These are phyloP conservation scores for Colletotrichum sp. DNA, from an alignment of 2,329 filamentous ascomycete genomes.

Conservation along the genomic window DNA sequence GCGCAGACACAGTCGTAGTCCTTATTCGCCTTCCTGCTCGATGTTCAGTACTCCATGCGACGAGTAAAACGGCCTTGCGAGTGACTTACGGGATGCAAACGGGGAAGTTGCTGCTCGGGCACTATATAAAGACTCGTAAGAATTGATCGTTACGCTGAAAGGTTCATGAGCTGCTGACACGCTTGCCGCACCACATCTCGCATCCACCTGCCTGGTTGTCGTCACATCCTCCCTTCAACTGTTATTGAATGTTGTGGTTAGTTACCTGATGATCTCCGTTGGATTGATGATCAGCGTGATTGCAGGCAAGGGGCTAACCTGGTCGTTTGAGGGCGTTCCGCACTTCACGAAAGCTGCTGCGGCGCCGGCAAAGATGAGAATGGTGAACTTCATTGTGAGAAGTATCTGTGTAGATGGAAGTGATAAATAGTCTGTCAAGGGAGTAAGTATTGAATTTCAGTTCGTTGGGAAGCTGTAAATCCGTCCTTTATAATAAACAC, in stretches of 20 bases:
- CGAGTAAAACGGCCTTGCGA: background rate
- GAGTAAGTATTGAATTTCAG: too few species aligned
- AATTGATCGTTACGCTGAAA: fast-evolving
- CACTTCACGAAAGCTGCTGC: background rate
- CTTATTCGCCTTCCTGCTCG: background rate
- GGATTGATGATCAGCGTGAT: background rate
- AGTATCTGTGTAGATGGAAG: too few species aligned
- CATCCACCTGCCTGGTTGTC: background rate
- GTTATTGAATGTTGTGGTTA: background rate
- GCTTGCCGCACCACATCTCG: background rate
- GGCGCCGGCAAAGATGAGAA: background rate
- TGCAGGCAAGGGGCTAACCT: background rate
- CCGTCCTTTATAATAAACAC: background rate
- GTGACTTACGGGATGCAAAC: background rate
- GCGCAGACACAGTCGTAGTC: background rate
- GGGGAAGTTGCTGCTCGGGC: background rate
- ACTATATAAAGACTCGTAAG: background rate
- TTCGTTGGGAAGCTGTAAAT: fast-evolving
- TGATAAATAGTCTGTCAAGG: too few species aligned
- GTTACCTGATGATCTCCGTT: fast-evolving
- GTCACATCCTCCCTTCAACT: background rate
- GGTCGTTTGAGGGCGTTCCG: background rate
- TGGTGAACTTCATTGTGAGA: background rate
- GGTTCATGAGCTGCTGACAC: background rate
- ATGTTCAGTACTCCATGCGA: background rate